These are phyloP conservation scores for Penicillium canariense DNA, from an alignment of 495 filamentous ascomycete species.

Conservation along the genomic window DNA sequence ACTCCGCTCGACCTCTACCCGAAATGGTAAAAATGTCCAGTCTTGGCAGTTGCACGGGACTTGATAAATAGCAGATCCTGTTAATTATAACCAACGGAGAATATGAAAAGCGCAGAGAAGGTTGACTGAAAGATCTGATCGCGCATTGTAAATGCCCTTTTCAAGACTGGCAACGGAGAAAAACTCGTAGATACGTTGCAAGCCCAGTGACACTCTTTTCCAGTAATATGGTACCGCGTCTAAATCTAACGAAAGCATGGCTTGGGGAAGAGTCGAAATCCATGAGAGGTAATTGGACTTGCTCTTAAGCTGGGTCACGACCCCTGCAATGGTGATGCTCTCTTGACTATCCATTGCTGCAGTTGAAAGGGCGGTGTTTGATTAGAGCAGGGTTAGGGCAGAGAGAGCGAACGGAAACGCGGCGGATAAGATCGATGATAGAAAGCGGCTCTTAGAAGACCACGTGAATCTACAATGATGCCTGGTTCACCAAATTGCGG, in stretches of 20 bases:
- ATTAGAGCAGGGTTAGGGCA: background rate
- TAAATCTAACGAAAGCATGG: background rate
- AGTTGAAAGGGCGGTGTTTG: background rate
- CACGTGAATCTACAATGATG: background rate
- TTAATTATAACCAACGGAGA: too few species aligned
- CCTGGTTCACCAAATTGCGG: background rate
- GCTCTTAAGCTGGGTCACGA: background rate
- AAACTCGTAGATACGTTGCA: background rate
- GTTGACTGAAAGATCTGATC: too few species aligned
- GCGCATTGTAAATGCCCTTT: too few species aligned
- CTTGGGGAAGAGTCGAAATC: background rate
- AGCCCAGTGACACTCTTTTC: background rate
- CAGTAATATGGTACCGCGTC: background rate
- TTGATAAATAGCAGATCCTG: background rate
- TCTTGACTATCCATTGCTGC: background rate
- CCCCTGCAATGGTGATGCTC: background rate
- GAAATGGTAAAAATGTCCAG: conserved; percentile 40
- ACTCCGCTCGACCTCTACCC: conserved; percentile 27
- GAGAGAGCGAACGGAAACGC: background rate
- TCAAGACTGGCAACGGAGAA: background rate
- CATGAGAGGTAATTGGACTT: background rate
- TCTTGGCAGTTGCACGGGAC: conserved; percentile 2
- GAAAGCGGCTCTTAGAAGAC: background rate
- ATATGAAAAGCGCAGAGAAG: too few species aligned
- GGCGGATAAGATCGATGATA: background rate